Percentiles rank a stretch among this genome's conserved stretches.
Evolutionary conservation across 2,329 filamentous ascomycete genomes (phyloP).

Genomic region (Colletotrichum salicis): DNA sequence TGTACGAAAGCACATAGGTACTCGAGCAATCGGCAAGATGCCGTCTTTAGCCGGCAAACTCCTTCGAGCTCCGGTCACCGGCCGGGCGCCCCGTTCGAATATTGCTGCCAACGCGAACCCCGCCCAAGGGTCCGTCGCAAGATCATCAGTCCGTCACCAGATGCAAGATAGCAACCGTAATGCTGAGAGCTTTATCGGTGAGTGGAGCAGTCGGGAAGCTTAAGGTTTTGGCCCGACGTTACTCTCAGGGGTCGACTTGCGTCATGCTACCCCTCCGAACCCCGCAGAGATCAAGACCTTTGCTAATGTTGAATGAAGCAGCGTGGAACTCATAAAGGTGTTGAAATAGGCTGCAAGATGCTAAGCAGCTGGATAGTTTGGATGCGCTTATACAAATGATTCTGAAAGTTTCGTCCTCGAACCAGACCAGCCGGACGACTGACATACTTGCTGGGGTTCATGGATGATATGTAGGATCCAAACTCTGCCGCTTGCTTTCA

Average conservation of each 20-base stretch:
- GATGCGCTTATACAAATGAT: neutral
- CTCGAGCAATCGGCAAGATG: neutral
- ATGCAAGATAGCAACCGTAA: neutral
- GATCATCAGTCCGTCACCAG: no score
- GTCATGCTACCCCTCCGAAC: neutral
- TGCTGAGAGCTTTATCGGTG: neutral
- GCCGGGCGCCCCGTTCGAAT: no score
- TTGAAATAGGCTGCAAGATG: neutral
- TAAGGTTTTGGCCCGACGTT: neutral
- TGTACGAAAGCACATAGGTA: neutral
- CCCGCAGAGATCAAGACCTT: neutral
- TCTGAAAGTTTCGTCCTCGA: no score
- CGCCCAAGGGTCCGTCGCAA: no score
- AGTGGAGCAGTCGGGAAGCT: neutral
- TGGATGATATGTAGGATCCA: neutral
- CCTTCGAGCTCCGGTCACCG: neutral
- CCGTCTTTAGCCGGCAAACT: neutral
- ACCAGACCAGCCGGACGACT: no score
- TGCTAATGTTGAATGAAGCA: neutral
- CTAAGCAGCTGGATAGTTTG: neutral
- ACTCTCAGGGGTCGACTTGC: neutral
- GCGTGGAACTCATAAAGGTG: neutral
- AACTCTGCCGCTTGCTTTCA: neutral
- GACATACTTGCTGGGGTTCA: no score
- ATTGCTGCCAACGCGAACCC: neutral